Percentiles rank a stretch among this genome's conserved stretches.
Evolutionary conservation across 2,329 filamentous ascomycete genomes (phyloP).

Genomic region (Cordyceps militaris): DNA sequence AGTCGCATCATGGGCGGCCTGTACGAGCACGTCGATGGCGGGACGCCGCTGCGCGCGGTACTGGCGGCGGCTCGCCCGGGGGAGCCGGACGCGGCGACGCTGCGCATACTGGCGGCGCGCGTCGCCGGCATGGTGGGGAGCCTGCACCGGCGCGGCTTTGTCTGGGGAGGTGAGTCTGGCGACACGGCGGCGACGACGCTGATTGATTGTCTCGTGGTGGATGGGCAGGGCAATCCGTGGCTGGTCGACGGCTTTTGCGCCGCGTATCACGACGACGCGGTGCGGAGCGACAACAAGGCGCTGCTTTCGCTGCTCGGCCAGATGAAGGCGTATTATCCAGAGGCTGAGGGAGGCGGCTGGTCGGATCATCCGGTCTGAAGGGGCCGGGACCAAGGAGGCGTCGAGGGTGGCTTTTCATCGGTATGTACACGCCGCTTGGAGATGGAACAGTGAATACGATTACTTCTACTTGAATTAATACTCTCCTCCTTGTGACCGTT

Average conservation of each 20-base stretch:
- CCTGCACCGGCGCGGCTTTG: background rate
- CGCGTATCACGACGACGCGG: background rate
- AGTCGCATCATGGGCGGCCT: background rate
- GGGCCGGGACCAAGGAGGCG: too few species aligned
- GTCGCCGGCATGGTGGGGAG: background rate
- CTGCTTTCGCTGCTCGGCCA: background rate
- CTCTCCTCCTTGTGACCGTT: too few species aligned
- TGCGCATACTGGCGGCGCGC: background rate
- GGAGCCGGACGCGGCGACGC: background rate
- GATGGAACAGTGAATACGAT: too few species aligned
- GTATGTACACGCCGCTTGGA: too few species aligned
- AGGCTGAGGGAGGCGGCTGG: background rate
- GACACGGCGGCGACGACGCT: background rate
- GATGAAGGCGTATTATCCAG: background rate
- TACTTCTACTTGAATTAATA: too few species aligned
- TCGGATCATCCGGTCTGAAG: too few species aligned
- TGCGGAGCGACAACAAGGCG: background rate
- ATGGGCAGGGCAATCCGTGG: background rate
- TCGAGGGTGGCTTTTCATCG: too few species aligned
- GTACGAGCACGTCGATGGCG: background rate
- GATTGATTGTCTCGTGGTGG: background rate
- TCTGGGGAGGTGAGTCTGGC: background rate
- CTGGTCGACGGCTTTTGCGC: background rate
- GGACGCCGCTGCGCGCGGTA: background rate
- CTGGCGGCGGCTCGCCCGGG: background rate